phyloP scores from a whole-genome alignment of 352 stramenopile species.

The Phytophthora melonis region DNA sequence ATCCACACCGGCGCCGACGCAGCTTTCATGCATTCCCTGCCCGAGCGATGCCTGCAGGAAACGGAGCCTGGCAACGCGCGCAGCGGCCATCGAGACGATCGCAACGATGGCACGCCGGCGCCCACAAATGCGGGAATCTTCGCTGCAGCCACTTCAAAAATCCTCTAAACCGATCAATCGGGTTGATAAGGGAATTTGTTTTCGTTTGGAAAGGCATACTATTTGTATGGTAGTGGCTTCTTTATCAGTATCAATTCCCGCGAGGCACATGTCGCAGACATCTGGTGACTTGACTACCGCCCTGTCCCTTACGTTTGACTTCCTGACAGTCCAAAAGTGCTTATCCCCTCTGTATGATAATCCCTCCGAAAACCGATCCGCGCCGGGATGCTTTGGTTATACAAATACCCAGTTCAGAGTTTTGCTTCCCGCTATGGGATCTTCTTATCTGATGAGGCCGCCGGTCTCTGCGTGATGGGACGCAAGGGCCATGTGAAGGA shows the following conservation, averaged over 20 bases:
- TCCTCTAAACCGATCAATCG: constrained; percentile 29
- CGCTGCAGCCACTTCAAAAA: constrained; percentile 31
- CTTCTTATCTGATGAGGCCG: constrained; percentile 16
- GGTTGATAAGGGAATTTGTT: constrained; percentile 3
- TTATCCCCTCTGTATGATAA: not conserved
- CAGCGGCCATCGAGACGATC: constrained; percentile 16
- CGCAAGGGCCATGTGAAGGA: too few species aligned
- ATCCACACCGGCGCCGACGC: constrained; percentile 5
- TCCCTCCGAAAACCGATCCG: too few species aligned
- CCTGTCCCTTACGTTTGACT: constrained; percentile 15
- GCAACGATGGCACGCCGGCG: constrained; percentile 18
- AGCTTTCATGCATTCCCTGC: constrained; percentile 13
- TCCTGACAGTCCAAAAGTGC: not conserved
- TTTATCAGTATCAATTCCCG: not conserved
- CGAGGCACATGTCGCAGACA: constrained; percentile 27
- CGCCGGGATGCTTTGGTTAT: not conserved
- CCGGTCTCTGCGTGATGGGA: constrained; percentile 9
- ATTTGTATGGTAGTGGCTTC: constrained; percentile 6
- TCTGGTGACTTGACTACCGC: constrained; percentile 11
- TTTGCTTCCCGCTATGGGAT: constrained; percentile 5
- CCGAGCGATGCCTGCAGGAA: not conserved
- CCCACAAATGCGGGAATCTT: constrained; percentile 22
- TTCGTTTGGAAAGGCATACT: not conserved
- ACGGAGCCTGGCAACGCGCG: not conserved
- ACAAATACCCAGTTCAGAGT: not conserved